Conservation (phyloP, 2,329 filamentous ascomycete species). For the Whalleya microplaca region DNA sequence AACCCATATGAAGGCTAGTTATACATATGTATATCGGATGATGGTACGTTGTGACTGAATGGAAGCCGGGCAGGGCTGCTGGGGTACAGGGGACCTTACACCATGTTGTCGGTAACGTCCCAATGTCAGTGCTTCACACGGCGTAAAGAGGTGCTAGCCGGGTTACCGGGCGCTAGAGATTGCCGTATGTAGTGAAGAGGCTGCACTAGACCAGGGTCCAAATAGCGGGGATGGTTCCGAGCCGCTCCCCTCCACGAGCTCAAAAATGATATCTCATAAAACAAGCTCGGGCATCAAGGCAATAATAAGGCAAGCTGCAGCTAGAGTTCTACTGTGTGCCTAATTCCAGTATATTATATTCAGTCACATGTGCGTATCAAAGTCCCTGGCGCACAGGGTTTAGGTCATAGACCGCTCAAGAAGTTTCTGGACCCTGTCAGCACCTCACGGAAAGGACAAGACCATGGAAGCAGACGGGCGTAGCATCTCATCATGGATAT, state of each 20-base stretch:
- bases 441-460: slow-evolving; percentile 8
- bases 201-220: slow-evolving; percentile 21
- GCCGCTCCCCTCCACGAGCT: slow-evolving; percentile 10
- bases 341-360: too few relatives aligned
- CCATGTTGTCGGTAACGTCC: background rate
- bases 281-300: background rate
- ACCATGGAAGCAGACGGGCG: slow-evolving; percentile 23
- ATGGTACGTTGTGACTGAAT: background rate
- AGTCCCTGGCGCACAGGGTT: background rate
- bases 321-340: too few relatives aligned
- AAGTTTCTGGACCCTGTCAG: background rate
- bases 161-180: slow-evolving; percentile 19
- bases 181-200: slow-evolving; percentile 7
- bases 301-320: background rate
- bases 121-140: background rate
- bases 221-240: slow-evolving; percentile 33
- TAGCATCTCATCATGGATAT: slow-evolving; percentile 48
- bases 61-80: too few relatives aligned
- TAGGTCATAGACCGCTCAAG: background rate
- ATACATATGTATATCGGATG: background rate
- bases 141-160: slow-evolving; percentile 12
- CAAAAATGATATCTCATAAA: slow-evolving; percentile 1
- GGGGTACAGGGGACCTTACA: background rate
- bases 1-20: background rate
- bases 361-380: too few relatives aligned